A percentile compares a stretch with the other conserved stretches of the same genome.
Conservation (phyloP, 108 stramenopile genomes). For the Nannochloropsis oceanica region DNA sequence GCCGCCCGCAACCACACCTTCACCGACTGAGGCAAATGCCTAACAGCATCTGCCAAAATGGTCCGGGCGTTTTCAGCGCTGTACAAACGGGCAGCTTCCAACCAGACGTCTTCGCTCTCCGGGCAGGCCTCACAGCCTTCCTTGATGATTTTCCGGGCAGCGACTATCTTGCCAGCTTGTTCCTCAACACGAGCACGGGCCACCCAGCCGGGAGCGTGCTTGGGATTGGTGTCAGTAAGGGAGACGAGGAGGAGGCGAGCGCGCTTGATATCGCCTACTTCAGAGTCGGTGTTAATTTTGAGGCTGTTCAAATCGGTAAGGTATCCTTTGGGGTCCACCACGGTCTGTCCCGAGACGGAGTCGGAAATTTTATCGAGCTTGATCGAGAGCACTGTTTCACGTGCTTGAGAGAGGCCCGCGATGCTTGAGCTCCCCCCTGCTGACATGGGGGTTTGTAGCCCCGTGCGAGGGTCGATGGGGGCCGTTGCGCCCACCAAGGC, state of each 20-base stretch:
- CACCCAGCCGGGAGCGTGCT: constrained; percentile 95
- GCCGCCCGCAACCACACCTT: constrained; percentile 49
- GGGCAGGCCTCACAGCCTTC: constrained; percentile 88
- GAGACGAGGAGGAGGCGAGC: constrained; percentile 77
- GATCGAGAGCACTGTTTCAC: constrained; percentile 76
- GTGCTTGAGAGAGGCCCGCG: constrained; percentile 56
- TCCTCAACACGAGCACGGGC: constrained; percentile 93
- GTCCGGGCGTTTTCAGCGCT: constrained; percentile 61
- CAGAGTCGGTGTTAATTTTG: constrained; percentile 49
- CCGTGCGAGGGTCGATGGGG: not conserved
- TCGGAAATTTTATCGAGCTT: constrained; percentile 77
- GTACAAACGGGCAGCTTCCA: constrained; percentile 90
- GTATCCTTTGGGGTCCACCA: constrained; percentile 86
- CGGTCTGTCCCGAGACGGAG: constrained; percentile 67
- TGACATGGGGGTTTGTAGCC: not conserved
- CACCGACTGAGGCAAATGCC: constrained; percentile 39
- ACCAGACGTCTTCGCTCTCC: constrained; percentile 85
- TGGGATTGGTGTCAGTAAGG: constrained; percentile 89
- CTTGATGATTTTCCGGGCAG: constrained; percentile 86
- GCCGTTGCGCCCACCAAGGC: not conserved
- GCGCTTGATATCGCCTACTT: constrained; percentile 74
- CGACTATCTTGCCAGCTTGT: constrained; percentile 68
- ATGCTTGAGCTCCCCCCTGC: not conserved
- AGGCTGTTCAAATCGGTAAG: constrained; percentile 63
- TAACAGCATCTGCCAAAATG: constrained; percentile 54